Evolutionary conservation across 1,139 yeast genomes (phyloP), one percentile per base, ranked within the genome.

Genomic region (Candida sanyaensis): DNA sequence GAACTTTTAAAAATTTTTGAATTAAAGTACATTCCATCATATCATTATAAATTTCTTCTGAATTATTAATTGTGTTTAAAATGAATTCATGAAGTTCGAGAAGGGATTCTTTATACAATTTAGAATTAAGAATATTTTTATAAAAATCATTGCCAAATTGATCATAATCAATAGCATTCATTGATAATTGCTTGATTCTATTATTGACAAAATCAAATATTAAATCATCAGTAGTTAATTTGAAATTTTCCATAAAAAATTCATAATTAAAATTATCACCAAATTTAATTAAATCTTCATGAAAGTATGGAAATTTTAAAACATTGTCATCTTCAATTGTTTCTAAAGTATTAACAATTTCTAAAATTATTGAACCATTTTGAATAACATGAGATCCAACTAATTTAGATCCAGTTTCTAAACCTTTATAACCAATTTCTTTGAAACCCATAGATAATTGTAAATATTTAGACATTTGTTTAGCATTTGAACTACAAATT

Each of bases 401-500:
- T 10, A 73, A 65, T 45, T 79, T 72, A 5, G 86, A 79, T 1
- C 86, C 88, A 1, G 85, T 86, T 59, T 86, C 93, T 42, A 88
- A 71, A 1, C 89, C 90, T 51, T 65, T 74, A 56, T 76, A 81
- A 1, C 91, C 95, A 42, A 84, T 62, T 41, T 77, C 80, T 28
- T 69, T 57, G 61, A 88, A 88, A 0, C 95, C 96, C 71, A 83
- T 77, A 4, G 79, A 65, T 12, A 74, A 58, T 44, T 80, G 74
- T 49, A 84, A 79, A 58, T 74, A 79, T 28, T 68, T 63, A 0
- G 95, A 84, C 48, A 82, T 73, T 53, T 81, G 81, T 53, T 81
- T 83, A 26, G 95, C 88, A 55, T 87, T 87, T 8, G 89, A 78
- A 29, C 71, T 60, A 40, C 64, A 60, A 27, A 69, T 51, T 47